Conservation (phyloP, 2,329 filamentous ascomycete genomes). For the Penicillium sp. region DNA sequence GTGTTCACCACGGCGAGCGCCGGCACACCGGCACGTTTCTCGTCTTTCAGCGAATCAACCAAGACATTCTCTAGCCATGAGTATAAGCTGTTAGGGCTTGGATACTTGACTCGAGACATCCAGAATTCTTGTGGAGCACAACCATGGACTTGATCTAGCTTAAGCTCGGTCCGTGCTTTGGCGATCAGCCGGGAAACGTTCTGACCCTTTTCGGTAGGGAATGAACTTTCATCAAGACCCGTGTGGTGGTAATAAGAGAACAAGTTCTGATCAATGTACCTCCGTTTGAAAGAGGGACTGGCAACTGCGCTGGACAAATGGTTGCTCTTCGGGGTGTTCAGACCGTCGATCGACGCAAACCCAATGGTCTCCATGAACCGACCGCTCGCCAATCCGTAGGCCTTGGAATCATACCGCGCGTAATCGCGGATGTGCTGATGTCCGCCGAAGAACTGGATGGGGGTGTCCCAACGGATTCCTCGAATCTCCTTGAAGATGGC, state of each 20-base stretch:
- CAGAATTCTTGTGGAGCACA: conserved; percentile 80
- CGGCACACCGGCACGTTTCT: conserved; percentile 60
- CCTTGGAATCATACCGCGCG: conserved; percentile 72
- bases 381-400: conserved; percentile 81
- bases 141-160: conserved; percentile 74
- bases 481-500: conserved; percentile 78
- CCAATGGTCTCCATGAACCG: conserved; percentile 95
- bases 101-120: conserved; percentile 77
- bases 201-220: conserved; percentile 72
- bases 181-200: conserved; percentile 72
- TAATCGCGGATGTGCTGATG: conserved; percentile 89
- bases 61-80: conserved; percentile 79
- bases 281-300: conserved; percentile 65
- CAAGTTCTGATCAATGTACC: conserved; percentile 94
- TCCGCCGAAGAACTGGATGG: conserved; percentile 89
- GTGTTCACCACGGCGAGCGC: conserved; percentile 78
- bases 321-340: conserved; percentile 43
- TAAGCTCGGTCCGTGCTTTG: conserved; percentile 66
- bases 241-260: conserved; percentile 82
- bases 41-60: conserved; percentile 63
- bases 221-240: conserved; percentile 68
- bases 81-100: conserved; percentile 73
- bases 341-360: conserved; percentile 81
- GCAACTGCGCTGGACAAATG: conserved; percentile 25
- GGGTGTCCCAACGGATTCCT: conserved; percentile 72